Base-by-base conservation (phyloP, 1,284 basidiomycete species). In the Lentinula novae-zelandiae region DNA sequence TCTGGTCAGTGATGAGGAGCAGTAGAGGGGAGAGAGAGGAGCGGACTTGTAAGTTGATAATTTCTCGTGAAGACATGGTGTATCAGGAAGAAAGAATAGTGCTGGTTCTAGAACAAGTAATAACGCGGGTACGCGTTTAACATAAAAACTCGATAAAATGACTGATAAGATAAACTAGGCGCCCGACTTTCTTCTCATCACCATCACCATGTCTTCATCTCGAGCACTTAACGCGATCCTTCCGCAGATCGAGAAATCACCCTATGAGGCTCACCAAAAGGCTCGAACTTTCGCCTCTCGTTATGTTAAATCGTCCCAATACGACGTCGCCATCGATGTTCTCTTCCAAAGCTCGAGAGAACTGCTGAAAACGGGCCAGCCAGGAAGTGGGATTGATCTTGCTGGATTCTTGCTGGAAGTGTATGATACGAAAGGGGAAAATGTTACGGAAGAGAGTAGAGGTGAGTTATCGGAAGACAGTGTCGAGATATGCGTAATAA, bases 211-310 rank as follows among this genome's bases (percentile, higher is more conserved):
- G 60, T 83, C 87, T 15, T 83, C 84, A 44, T 75, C 82, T 44
- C 81, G 83, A 62, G 91, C 90, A 52, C 77, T 93, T 17, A 84
- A 84, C 65, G 89, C 89, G 4, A 92, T 93, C 63, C 74, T 93
- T 38, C 90, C 90, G 20, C 82, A 89, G 53, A 87, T 94, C 60
- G 72, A 82, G 12, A 78, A 79, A 17, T 83, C 88, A 63, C 83
- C 90, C 3, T 96, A 97, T 74, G 92, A 93, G 67, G 95, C 94
- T 0, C 95, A 97, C 68, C 95, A 97, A 73, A 96, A 96, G 76
- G 92, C 94, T 31, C 86, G 95, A 36, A 97, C 95, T 31, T 96
- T 95, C 65, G 93, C 93, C 5, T 89, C 94, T 10, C 84, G 95
- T 67, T 93, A 96, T 71, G 77, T 80, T 56, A 90, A 92, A 73